These are phyloP conservation scores for Geotrichum bryndzae DNA, from an alignment of 1,139 yeast species.

Conservation along the genomic window DNA sequence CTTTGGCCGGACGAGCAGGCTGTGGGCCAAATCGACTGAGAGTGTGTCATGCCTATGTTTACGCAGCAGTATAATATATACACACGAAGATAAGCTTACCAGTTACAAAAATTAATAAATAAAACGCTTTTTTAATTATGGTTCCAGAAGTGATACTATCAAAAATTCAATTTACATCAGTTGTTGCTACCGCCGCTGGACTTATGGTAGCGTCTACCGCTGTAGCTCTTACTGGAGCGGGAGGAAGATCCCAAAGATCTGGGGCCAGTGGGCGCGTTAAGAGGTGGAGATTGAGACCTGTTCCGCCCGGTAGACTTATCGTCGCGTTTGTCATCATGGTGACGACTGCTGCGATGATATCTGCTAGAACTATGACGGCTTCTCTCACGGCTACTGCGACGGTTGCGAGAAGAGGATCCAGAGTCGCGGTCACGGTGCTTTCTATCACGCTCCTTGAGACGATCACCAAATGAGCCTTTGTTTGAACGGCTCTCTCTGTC, in stretches of 20 bases:
- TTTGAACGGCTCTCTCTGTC: slow-evolving; percentile 8
- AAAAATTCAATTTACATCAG: not conserved
- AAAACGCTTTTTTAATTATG: not conserved
- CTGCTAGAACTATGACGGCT: slow-evolving; percentile 19
- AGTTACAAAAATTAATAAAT: not conserved
- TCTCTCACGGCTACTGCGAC: slow-evolving; percentile 21
- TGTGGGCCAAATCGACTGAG: not conserved
- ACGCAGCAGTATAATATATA: not conserved
- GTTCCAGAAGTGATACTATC: not conserved
- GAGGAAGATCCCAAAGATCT: slow-evolving; percentile 18
- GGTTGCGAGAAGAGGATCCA: slow-evolving; percentile 14
- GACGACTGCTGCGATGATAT: slow-evolving; percentile 20
- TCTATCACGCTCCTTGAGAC: slow-evolving; percentile 15
- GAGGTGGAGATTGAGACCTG: slow-evolving; percentile 28
- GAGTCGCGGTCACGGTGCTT: slow-evolving; percentile 18
- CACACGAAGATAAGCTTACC: not conserved
- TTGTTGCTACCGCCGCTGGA: slow-evolving; percentile 22
- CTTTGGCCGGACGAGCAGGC: not conserved
- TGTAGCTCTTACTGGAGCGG: slow-evolving; percentile 9
- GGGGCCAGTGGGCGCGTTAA: slow-evolving; percentile 29
- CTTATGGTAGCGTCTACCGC: slow-evolving; percentile 8
- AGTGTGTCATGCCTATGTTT: not conserved
- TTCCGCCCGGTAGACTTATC: slow-evolving; percentile 23
- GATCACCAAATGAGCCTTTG: slow-evolving; percentile 15
- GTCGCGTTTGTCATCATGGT: slow-evolving; percentile 21